Evolutionary conservation across 1,139 yeast species (phyloP).

Genomic region (Candida albicans): DNA sequence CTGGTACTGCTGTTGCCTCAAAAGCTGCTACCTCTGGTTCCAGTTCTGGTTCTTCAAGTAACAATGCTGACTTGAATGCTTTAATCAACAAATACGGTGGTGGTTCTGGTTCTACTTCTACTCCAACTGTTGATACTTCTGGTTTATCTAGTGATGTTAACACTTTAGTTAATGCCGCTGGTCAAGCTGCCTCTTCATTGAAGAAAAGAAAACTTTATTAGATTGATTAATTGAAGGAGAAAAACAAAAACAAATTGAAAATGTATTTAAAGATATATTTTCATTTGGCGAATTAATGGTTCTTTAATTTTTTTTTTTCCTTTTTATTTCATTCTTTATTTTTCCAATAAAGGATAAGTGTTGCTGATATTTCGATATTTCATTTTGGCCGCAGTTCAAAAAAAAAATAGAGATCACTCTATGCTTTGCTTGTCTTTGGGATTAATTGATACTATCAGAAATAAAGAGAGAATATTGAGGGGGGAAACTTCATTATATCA

Average conservation of each 20-base stretch:
- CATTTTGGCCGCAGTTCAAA: background rate
- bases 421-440: no score
- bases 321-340: background rate
- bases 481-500: background rate
- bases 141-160: conserved; percentile 10
- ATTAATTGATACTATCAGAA: no score
- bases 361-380: background rate
- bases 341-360: background rate
- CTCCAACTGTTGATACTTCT: conserved; percentile 10
- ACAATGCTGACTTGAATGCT: conserved; percentile 11
- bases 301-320: background rate
- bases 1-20: conserved; percentile 7
- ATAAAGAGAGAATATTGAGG: no score
- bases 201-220: conserved; percentile 14
- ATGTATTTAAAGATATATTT: no score
- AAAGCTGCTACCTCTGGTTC: conserved; percentile 9
- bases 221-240: background rate
- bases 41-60: conserved; percentile 6
- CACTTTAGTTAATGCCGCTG: conserved; percentile 14
- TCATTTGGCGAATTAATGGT: conserved; percentile 3
- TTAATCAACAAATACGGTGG: conserved; percentile 13
- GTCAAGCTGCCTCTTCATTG: conserved; percentile 14
- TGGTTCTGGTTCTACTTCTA: conserved; percentile 6
- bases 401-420: background rate
- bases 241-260: background rate